These are phyloP conservation scores for Metrosideros polymorpha DNA, from an alignment of 441 rosid genomes.

Conservation along the genomic window DNA sequence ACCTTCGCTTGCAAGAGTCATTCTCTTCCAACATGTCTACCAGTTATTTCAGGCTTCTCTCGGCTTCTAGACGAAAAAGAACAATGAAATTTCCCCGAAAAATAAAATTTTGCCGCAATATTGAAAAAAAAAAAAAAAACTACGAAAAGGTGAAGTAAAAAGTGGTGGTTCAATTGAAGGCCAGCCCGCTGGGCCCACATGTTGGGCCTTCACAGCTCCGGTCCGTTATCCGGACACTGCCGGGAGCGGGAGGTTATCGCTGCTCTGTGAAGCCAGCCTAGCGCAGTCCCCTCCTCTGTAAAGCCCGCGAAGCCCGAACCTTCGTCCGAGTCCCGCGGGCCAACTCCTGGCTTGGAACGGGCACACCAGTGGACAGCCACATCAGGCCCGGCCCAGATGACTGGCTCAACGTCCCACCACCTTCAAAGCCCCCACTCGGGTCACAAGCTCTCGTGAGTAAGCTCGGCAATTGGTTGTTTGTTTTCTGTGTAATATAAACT, in stretches of 20 bases:
- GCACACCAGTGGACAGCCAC: neutral
- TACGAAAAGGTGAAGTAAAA: neutral
- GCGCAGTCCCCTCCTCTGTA: neutral
- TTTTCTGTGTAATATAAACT: neutral
- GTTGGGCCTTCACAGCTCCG: neutral
- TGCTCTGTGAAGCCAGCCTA: conserved; percentile 2
- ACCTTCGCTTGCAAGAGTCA: neutral
- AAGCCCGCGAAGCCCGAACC: neutral
- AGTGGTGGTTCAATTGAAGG: neutral
- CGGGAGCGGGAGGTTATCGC: neutral
- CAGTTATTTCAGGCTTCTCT: neutral
- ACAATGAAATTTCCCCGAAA: neutral
- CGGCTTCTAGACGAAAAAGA: neutral
- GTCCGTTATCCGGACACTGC: neutral
- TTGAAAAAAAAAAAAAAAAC: neutral
- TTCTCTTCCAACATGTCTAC: neutral
- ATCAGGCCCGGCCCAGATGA: neutral
- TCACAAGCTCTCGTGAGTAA: neutral
- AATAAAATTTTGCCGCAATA: neutral
- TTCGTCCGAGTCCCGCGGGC: neutral
- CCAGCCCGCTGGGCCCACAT: neutral
- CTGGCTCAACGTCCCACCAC: neutral
- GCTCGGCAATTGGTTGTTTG: accelerated
- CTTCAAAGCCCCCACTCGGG: neutral
- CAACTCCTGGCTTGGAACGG: neutral